These are phyloP conservation scores for Irpex lacteus DNA, from an alignment of 1,284 basidiomycete species.

Conservation along the genomic window DNA sequence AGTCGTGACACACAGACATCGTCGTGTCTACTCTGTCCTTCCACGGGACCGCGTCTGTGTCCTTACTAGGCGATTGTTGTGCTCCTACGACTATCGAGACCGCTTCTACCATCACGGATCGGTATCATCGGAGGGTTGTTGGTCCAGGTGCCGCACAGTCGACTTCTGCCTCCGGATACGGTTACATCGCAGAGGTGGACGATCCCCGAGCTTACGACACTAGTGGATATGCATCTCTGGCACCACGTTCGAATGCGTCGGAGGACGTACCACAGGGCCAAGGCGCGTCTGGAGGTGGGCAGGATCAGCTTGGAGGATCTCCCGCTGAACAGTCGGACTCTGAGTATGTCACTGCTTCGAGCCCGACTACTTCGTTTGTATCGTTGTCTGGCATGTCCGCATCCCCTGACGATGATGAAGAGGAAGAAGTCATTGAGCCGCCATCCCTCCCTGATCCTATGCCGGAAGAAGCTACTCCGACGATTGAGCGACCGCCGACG, in stretches of 20 bases:
- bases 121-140: background rate
- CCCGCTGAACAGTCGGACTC: background rate
- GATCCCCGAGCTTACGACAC: background rate
- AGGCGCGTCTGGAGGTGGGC: background rate
- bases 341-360: constrained; percentile 6
- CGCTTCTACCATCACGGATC: background rate
- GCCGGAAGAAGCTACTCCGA: background rate
- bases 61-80: constrained; percentile 11
- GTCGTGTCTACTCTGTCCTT: constrained; percentile 11
- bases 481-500: background rate
- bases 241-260: background rate
- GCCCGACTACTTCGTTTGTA: constrained; percentile 4
- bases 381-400: constrained; percentile 1
- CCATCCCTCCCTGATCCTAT: background rate
- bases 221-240: background rate
- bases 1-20: too few species aligned
- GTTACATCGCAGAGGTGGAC: background rate
- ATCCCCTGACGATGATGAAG: constrained; percentile 2
- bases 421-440: background rate
- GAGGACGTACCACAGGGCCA: background rate
- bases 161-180: background rate
- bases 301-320: background rate
- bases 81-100: background rate
- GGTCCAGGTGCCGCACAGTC: background rate
- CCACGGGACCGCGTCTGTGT: constrained; percentile 1